Conservation (phyloP, 2,329 filamentous ascomycete species). For the Ascochyta clinopodiicola region DNA sequence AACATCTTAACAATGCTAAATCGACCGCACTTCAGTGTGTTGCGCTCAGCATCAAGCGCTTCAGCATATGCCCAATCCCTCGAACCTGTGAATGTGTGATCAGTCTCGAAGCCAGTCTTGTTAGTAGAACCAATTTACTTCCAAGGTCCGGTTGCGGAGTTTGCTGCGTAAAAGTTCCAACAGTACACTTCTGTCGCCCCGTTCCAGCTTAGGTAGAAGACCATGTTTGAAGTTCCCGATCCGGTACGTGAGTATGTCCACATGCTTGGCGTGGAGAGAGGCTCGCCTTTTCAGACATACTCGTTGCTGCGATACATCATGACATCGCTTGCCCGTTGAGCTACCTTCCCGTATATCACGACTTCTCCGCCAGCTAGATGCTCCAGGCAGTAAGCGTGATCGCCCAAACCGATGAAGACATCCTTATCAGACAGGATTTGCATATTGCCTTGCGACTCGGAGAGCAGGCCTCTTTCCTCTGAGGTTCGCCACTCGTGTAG, state of each 20-base stretch:
- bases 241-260: slow-evolving; percentile 10
- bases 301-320: slow-evolving; percentile 51
- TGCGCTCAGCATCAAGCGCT: slow-evolving; percentile 6
- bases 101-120: slow-evolving; percentile 12
- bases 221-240: slow-evolving; percentile 13
- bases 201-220: slow-evolving; percentile 38
- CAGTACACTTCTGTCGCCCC: slow-evolving; percentile 35
- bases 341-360: slow-evolving; percentile 41
- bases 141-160: slow-evolving; percentile 6
- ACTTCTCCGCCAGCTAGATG: slow-evolving; percentile 48
- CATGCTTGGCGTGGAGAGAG: slow-evolving; percentile 26
- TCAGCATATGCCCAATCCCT: slow-evolving; percentile 11
- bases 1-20: slow-evolving; percentile 14
- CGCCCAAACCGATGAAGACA: slow-evolving; percentile 57
- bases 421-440: slow-evolving; percentile 54
- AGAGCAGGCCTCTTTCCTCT: slow-evolving; percentile 20
- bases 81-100: not conserved
- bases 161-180: slow-evolving; percentile 39
- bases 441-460: slow-evolving; percentile 51
- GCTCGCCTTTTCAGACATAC: slow-evolving; percentile 34
- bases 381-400: slow-evolving; percentile 59
- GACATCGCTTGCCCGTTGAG: slow-evolving; percentile 23
- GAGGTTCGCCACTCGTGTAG: slow-evolving; percentile 29
- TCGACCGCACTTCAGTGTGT: slow-evolving; percentile 4
- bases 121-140: slow-evolving; percentile 2